phyloP scores from a whole-genome alignment of 768 basidiomycete genomes.

The Suillus brevipes region DNA sequence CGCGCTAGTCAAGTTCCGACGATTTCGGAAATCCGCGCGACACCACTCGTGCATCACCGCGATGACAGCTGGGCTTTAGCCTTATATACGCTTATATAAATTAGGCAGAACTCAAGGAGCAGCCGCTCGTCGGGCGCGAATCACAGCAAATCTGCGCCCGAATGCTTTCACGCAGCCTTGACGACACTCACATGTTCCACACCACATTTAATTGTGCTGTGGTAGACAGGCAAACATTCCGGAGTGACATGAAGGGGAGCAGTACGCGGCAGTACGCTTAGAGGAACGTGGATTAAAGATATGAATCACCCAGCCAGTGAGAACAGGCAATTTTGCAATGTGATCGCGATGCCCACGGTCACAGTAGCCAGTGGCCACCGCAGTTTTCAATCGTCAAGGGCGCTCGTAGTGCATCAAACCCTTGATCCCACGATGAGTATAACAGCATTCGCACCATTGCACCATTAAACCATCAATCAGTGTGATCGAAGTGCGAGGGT shows the following conservation, averaged over 20 bases:
- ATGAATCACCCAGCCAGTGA: neutral
- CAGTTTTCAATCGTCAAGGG: neutral
- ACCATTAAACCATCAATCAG: neutral
- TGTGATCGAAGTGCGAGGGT: neutral
- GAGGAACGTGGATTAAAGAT: neutral
- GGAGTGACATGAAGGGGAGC: neutral
- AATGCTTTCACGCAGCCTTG: neutral
- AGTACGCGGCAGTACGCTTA: too few relatives aligned
- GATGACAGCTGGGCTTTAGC: slow-evolving; percentile 1
- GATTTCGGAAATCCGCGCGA: neutral
- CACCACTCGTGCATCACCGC: neutral
- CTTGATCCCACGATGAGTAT: neutral
- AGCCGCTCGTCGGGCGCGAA: neutral
- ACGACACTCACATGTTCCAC: neutral
- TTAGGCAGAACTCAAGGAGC: neutral
- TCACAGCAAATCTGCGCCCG: neutral
- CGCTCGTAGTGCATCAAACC: neutral
- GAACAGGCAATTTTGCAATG: neutral
- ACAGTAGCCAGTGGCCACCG: neutral
- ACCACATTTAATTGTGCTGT: neutral
- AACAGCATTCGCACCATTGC: neutral
- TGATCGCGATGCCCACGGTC: neutral
- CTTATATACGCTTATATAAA: neutral
- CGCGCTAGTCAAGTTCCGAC: neutral
- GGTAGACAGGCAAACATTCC: neutral